phyloP scores from a whole-genome alignment of 495 filamentous ascomycete species.

The Lepraria neglecta region DNA sequence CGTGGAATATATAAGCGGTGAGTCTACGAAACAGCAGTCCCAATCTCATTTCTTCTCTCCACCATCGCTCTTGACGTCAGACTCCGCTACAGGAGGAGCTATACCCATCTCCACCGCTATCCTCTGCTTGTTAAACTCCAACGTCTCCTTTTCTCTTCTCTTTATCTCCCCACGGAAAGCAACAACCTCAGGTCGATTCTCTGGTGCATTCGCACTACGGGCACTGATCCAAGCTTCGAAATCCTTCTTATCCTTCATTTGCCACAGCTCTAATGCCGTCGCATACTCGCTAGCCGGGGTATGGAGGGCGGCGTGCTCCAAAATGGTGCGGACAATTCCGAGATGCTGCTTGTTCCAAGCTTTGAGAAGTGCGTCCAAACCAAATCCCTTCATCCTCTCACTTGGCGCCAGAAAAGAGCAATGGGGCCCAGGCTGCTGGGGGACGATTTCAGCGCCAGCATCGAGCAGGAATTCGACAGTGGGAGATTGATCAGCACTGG shows the following conservation, averaged over 20 bases:
- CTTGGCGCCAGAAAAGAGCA: background rate
- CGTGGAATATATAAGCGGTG: too few species aligned
- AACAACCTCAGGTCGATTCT: background rate
- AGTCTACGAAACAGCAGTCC: too few species aligned
- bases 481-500: background rate
- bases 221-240: background rate
- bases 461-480: background rate
- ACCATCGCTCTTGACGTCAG: too few species aligned
- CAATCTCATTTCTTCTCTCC: too few species aligned
- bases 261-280: background rate
- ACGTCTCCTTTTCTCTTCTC: background rate
- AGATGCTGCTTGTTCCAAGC: background rate
- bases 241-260: background rate
- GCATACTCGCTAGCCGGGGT: background rate
- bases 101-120: background rate
- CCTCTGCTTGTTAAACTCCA: background rate
- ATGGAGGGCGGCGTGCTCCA: background rate
- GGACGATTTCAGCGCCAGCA: background rate
- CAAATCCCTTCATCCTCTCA: background rate
- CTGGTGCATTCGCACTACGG: background rate
- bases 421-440: conserved; percentile 1
- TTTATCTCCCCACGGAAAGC: background rate
- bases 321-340: background rate
- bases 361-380: background rate
- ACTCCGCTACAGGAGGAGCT: background rate